A percentile compares a stretch with the other conserved stretches of the same genome.
These are phyloP conservation scores for Tricholoma matsutake DNA, from an alignment of 768 basidiomycete genomes.

Conservation along the genomic window DNA sequence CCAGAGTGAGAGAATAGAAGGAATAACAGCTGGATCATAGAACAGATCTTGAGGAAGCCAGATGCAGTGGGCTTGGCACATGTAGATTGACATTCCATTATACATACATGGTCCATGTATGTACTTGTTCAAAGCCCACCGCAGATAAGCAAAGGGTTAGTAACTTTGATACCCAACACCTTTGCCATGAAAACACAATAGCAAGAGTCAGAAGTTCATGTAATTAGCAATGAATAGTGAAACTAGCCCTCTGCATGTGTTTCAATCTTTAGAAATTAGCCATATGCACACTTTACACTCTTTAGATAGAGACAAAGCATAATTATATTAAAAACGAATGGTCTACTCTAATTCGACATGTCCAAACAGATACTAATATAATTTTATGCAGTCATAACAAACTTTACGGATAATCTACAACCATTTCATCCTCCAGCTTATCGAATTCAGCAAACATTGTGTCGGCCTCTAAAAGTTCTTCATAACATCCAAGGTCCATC, in stretches of 20 bases:
- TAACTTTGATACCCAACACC: background rate
- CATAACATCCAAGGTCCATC: background rate
- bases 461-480: background rate
- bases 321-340: too few relatives aligned
- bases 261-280: background rate
- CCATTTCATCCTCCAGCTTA: background rate
- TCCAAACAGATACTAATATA: too few relatives aligned
- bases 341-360: too few relatives aligned
- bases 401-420: background rate
- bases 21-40: background rate
- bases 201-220: background rate
- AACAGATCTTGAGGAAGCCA: background rate
- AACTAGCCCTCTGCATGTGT: background rate
- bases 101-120: background rate
- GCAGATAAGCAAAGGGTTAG: background rate
- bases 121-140: background rate
- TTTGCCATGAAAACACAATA: background rate
- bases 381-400: too few relatives aligned
- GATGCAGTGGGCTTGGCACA: background rate
- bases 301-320: background rate
- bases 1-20: constrained; percentile 1
- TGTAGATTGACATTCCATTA: background rate
- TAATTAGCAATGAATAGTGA: background rate
- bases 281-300: background rate
- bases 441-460: background rate